A percentile compares a stretch with the other conserved stretches of the same genome.
These are phyloP conservation scores for Chenopodium berlandieri DNA, from an alignment of 148 eudicot species.

Conservation along the genomic window DNA sequence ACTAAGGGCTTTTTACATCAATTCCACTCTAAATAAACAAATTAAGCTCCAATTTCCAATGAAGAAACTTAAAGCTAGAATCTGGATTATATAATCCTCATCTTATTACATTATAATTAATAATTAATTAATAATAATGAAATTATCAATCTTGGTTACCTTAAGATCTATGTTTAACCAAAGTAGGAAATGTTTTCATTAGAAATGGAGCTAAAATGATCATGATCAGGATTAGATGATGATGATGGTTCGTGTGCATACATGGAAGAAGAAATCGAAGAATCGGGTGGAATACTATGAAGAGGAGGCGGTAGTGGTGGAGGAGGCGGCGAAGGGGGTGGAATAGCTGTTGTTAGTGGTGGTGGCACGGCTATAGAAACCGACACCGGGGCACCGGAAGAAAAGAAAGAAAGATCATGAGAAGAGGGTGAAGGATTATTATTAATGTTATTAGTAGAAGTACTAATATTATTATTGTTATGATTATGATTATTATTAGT, in stretches of 20 bases:
- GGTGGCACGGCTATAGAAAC: slow-evolving; percentile 41
- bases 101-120: slow-evolving; percentile 30
- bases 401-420: slow-evolving; percentile 24
- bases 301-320: slow-evolving; percentile 25
- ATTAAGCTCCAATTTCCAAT: slow-evolving; percentile 3
- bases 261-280: slow-evolving; percentile 44
- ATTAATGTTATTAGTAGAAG: neutral
- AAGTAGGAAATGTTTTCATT: slow-evolving; percentile 43
- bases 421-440: slow-evolving; percentile 1
- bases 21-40: slow-evolving; percentile 2
- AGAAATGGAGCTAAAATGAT: slow-evolving; percentile 43
- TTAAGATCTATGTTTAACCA: slow-evolving; percentile 36
- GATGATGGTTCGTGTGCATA: slow-evolving; percentile 36
- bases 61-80: slow-evolving; percentile 10
- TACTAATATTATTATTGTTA: slow-evolving; percentile 5
- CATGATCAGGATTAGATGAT: slow-evolving; percentile 24
- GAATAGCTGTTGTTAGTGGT: slow-evolving; percentile 11
- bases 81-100: slow-evolving; percentile 6
- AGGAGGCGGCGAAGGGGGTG: slow-evolving; percentile 29
- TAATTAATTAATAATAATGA: slow-evolving; percentile 2
- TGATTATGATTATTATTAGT: slow-evolving; percentile 20
- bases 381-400: slow-evolving; percentile 33
- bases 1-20: slow-evolving; percentile 13
- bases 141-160: slow-evolving; percentile 4
- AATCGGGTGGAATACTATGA: neutral